Evolutionary conservation across 116 monocot genomes (phyloP).

Genomic region (Dioscorea cayenensis): DNA sequence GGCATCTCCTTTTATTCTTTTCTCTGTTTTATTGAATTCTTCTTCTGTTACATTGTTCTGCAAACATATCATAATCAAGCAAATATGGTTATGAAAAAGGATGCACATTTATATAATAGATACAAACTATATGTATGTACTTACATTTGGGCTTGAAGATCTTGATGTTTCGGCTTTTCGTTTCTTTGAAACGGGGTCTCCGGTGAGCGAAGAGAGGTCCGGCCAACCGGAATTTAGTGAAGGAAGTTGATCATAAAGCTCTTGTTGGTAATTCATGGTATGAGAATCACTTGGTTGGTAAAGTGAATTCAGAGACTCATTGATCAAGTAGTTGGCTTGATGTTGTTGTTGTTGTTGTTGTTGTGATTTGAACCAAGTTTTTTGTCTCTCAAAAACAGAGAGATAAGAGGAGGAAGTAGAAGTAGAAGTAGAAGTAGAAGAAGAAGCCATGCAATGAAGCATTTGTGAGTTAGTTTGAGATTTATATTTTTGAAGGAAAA

Average conservation of each 20-base stretch:
- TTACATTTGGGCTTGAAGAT: not conserved
- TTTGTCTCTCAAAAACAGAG: conserved; percentile 21
- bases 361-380: conserved; percentile 17
- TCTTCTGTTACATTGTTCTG: not conserved
- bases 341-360: conserved; percentile 10
- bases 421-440: conserved; percentile 1
- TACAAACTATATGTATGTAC: too few relatives aligned
- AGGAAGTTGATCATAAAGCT: not conserved
- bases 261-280: too few relatives aligned
- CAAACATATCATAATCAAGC: too few relatives aligned
- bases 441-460: conserved; percentile 12
- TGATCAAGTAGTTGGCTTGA: not conserved
- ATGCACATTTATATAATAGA: too few relatives aligned
- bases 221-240: conserved; percentile 16
- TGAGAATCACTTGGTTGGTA: too few relatives aligned
- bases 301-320: not conserved
- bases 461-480: too few relatives aligned
- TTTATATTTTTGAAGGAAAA: not conserved
- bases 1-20: conserved; percentile 1
- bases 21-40: not conserved
- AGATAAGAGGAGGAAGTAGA: conserved; percentile 4
- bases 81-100: too few relatives aligned
- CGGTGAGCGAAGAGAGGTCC: not conserved
- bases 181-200: conserved; percentile 5
- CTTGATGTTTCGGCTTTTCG: conserved; percentile 7